phyloP scores from a whole-genome alignment of 2,329 filamentous ascomycete species.

The Trichoderma polysporum region DNA sequence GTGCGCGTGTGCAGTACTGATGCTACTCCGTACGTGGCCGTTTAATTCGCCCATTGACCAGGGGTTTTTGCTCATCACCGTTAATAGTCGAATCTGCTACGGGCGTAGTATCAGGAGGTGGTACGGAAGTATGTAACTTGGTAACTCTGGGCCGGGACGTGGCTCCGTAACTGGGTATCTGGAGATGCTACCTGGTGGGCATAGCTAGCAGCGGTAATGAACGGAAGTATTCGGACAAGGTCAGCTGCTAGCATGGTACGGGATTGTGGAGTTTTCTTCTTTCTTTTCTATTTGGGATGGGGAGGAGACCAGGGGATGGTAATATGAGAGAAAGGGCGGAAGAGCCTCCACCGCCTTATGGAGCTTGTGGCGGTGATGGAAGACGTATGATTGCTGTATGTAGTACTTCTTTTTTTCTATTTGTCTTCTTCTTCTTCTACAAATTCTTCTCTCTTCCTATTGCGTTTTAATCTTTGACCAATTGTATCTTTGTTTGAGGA shows the following conservation, averaged over 20 bases:
- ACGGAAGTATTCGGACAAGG: neutral
- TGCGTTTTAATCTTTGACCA: neutral
- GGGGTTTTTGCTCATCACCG: neutral
- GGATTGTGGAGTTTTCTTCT: neutral
- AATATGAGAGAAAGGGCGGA: neutral
- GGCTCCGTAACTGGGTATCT: neutral
- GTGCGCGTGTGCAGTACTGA: too few species aligned
- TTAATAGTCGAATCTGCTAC: neutral
- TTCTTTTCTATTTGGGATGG: neutral
- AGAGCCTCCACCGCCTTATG: conserved; percentile 2
- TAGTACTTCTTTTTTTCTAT: neutral
- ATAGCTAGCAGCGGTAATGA: neutral
- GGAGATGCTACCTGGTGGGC: neutral
- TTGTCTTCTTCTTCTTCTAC: neutral
- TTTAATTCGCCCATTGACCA: neutral
- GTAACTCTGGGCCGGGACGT: neutral
- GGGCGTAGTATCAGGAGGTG: neutral
- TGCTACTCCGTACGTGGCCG: conserved; percentile 7
- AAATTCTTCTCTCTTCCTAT: neutral
- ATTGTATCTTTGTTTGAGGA: too few species aligned
- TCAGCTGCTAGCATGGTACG: neutral
- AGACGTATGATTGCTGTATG: neutral
- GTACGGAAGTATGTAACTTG: too few species aligned
- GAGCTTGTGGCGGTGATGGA: neutral
- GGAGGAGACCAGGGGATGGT: neutral